These are phyloP conservation scores for Citrullus mucosospermus DNA, from an alignment of 306 rosid genomes.

Conservation along the genomic window DNA sequence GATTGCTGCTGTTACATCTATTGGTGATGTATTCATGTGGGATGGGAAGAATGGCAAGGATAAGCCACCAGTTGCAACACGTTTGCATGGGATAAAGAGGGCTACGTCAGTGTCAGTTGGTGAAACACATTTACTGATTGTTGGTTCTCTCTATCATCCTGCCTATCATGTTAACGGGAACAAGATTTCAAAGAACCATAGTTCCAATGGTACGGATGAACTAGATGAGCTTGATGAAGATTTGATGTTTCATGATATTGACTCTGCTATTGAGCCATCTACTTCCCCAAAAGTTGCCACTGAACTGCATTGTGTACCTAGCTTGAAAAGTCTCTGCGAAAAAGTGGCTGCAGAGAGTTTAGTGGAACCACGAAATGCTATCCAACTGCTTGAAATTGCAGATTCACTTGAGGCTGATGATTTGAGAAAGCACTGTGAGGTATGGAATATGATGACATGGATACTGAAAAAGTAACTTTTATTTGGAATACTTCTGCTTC, in stretches of 20 bases:
- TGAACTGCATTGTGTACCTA: conserved; percentile 37
- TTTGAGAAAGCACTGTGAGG: conserved; percentile 83
- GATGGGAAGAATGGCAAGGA: conserved; percentile 83
- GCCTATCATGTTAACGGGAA: conserved; percentile 26
- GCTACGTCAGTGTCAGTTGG: conserved; percentile 86
- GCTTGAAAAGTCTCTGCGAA: conserved; percentile 81
- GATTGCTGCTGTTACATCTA: conserved; percentile 69
- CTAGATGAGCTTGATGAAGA: conserved; percentile 53
- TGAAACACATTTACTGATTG: conserved; percentile 75
- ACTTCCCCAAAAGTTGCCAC: conserved; percentile 21
- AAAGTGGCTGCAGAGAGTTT: conserved; percentile 71
- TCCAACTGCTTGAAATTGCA: conserved; percentile 79
- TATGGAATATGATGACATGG: conserved; percentile 13
- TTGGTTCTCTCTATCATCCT: conserved; percentile 80
- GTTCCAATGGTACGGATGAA: conserved; percentile 26
- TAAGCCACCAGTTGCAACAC: conserved; percentile 57
- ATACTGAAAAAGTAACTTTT: not conserved
- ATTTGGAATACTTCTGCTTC: not conserved
- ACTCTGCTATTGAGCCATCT: conserved; percentile 21
- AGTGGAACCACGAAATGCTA: conserved; percentile 92
- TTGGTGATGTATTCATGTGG: conserved; percentile 90
- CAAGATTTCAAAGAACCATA: conserved; percentile 28
- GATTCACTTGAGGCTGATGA: conserved; percentile 73
- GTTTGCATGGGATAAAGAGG: conserved; percentile 73
- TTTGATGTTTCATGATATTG: conserved; percentile 45